Evolutionary conservation across 2,329 filamentous ascomycete genomes (phyloP).

Genomic region (Pyrenophora teres): DNA sequence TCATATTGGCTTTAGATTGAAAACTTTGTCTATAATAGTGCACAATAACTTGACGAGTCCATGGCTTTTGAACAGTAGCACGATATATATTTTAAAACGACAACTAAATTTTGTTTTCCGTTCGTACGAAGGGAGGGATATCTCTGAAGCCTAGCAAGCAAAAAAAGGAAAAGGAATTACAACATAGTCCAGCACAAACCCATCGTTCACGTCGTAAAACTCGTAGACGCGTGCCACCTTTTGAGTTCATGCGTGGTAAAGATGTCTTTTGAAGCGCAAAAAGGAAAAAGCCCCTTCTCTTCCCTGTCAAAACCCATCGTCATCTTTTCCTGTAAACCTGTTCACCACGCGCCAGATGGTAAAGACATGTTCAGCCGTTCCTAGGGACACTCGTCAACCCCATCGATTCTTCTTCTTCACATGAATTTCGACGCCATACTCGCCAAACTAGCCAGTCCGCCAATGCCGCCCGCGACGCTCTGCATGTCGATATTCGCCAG

Average conservation of each 20-base stretch:
- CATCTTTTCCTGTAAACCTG: not conserved
- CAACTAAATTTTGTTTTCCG: not conserved
- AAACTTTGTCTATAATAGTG: too few relatives aligned
- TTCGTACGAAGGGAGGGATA: conserved; percentile 8
- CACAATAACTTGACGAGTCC: too few relatives aligned
- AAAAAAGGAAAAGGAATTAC: not conserved
- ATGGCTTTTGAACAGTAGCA: not conserved
- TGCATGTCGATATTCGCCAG: conserved; percentile 38
- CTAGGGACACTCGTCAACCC: conserved; percentile 11
- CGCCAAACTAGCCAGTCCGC: conserved; percentile 55
- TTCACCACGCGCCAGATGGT: conserved; percentile 10
- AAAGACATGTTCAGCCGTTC: conserved; percentile 16
- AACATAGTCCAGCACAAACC: too few relatives aligned
- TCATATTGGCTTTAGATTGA: too few relatives aligned
- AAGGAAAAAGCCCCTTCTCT: not conserved
- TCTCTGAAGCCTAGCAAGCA: conserved; percentile 5
- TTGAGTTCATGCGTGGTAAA: not conserved
- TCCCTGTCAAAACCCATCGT: not conserved
- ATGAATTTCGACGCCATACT: conserved; percentile 55
- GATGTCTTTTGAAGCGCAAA: not conserved
- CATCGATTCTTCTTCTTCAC: conserved; percentile 29
- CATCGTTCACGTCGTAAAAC: not conserved
- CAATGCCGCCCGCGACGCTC: conserved; percentile 46
- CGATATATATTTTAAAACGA: not conserved
- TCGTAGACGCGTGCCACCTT: not conserved